Evolutionary conservation across 1,139 yeast species (phyloP), one percentile per base, ranked within the genome.

Genomic region (Wickerhamiella infanticola): DNA sequence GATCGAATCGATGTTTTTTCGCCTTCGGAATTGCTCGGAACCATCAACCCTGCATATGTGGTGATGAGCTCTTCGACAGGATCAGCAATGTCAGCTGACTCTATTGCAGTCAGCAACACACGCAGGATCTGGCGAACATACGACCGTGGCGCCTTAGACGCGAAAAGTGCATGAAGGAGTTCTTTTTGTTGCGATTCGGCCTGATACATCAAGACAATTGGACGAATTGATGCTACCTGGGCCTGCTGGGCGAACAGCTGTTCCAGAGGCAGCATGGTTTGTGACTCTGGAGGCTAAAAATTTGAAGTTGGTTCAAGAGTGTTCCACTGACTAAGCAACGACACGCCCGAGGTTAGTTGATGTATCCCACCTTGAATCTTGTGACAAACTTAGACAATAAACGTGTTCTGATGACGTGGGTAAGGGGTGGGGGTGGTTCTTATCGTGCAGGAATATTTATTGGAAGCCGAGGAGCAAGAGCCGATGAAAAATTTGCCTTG

Each of bases 211-310:
- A 29, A 7, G 11, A 29, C 11, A 7, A 29, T 7, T 7, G 33
- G 33, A 7, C 11, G 7, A 29, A 29, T 29, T 29, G 49, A 47
- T 41, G 48, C 46, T 18, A 49, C 46, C 27, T 50, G 56, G 13
- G 55, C 58, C 47, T 55, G 59, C 43, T 56, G 59, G 31, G 53
- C 57, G 31, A 56, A 39, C 11, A 45, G n/a, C 33, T 33, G 27
- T 36, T 35, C 13, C 18, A 33, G 5, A 3, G 38, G 27, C 18
- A 35, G 24, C 24, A 24, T 18, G 8, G 2, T 11, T 6, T n/a
- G 18, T 18, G 18, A 18, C 18, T 18, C 18, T 18, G 18, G 18
- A 18, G 18, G 18, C 18, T 18, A 18, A 18, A 18, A 18, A 1
- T 18, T 18, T 18, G 18, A 18, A 18, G 18, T 18, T 18, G 18